A percentile compares a stretch with the other conserved stretches of the same genome.
These are phyloP conservation scores for Pythium rishiriense DNA, from an alignment of 352 stramenopile genomes.

Conservation along the genomic window DNA sequence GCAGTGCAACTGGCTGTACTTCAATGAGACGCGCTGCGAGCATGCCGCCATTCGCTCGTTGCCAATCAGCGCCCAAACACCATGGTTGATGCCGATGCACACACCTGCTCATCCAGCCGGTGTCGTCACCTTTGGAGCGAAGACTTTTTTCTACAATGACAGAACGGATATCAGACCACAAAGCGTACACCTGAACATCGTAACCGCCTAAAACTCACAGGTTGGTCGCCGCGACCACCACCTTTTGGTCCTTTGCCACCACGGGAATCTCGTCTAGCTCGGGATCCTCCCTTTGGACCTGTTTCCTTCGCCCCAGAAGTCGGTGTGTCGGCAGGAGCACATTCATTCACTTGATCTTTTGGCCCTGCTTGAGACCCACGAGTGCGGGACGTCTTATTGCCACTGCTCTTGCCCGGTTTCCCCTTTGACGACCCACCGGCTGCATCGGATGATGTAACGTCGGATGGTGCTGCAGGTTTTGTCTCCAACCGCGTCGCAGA, in stretches of 20 bases:
- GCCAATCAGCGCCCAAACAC: not conserved
- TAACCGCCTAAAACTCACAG: slow-evolving; percentile 7
- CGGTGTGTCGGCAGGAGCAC: not conserved
- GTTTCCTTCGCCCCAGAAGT: slow-evolving; percentile 8
- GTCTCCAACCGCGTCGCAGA: not conserved
- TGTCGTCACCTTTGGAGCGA: slow-evolving; percentile 56
- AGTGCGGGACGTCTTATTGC: slow-evolving; percentile 4
- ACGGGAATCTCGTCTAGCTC: slow-evolving; percentile 12
- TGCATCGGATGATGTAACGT: not conserved
- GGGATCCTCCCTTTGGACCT: not conserved
- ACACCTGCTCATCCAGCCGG: slow-evolving; percentile 23
- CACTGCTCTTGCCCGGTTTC: slow-evolving; percentile 14
- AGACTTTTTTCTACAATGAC: slow-evolving; percentile 55
- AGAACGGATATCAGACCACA: not conserved
- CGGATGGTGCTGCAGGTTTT: not conserved
- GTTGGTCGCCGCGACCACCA: slow-evolving; percentile 18
- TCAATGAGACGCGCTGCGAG: not conserved
- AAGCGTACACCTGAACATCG: not conserved
- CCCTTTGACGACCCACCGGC: not conserved
- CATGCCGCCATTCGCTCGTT: not conserved
- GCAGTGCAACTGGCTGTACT: not conserved
- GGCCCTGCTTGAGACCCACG: slow-evolving; percentile 2
- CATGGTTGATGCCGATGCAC: not conserved
- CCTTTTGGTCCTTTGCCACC: slow-evolving; percentile 14
- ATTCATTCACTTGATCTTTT: slow-evolving; percentile 4